A percentile compares a stretch with the other conserved stretches of the same genome.
These are phyloP conservation scores for Physcomitrium patens DNA, from an alignment of 225 moss, liverwort and hornwort genomes.

Conservation along the genomic window DNA sequence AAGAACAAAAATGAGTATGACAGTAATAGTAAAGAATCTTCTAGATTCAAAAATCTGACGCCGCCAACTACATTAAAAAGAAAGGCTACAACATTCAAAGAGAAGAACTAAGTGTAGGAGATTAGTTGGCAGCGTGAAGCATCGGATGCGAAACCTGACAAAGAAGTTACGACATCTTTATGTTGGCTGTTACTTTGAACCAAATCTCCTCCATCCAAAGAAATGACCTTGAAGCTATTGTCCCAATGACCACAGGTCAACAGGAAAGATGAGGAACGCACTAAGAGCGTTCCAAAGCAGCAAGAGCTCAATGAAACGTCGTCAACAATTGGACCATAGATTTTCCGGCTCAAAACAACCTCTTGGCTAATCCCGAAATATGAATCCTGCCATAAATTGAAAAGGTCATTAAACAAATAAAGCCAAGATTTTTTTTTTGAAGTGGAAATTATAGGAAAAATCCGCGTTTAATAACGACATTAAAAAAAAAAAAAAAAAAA, in stretches of 20 bases:
- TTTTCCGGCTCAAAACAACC: constrained; percentile 59
- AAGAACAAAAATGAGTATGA: no score
- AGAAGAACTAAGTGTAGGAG: neutral
- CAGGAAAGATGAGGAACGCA: constrained; percentile 68
- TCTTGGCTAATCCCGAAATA: constrained; percentile 76
- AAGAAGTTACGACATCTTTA: constrained; percentile 78
- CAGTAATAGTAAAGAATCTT: neutral
- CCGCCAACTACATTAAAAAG: constrained; percentile 16
- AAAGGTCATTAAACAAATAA: constrained; percentile 8
- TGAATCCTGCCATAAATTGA: constrained; percentile 61
- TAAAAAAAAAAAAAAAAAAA: neutral
- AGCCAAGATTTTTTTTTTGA: neutral
- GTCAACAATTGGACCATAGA: constrained; percentile 68
- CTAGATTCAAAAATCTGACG: constrained; percentile 1
- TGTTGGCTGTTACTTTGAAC: constrained; percentile 82
- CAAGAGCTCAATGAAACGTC: constrained; percentile 55
- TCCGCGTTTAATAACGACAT: neutral
- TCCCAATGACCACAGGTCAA: constrained; percentile 87
- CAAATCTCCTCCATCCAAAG: constrained; percentile 71
- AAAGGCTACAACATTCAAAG: constrained; percentile 15
- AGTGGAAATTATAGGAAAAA: neutral
- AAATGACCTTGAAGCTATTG: constrained; percentile 83
- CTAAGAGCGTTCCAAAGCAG: constrained; percentile 75
- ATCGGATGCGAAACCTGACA: constrained; percentile 54
- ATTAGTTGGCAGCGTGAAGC: constrained; percentile 9